These are phyloP conservation scores for Pecoramyces ruminantium DNA, from an alignment of 192 early-diverging fungal species.

Conservation along the genomic window DNA sequence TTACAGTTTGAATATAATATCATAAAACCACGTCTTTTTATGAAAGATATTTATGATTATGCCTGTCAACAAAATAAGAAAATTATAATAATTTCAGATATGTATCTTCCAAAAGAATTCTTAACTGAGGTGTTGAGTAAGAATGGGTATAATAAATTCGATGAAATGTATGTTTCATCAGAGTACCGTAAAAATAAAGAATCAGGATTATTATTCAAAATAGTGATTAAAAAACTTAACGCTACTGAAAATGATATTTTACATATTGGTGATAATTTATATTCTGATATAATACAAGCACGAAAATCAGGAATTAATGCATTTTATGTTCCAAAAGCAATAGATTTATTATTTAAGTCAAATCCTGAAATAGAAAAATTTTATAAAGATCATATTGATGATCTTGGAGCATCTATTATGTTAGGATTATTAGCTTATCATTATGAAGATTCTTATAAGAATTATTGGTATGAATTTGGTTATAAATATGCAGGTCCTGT, in stretches of 20 bases:
- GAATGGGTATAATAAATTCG: neutral
- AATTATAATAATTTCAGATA: neutral
- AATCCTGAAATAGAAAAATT: neutral
- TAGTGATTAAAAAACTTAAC: neutral
- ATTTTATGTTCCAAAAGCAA: neutral
- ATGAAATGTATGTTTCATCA: neutral
- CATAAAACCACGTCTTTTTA: neutral
- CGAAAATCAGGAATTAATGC: neutral
- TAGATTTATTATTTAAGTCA: neutral
- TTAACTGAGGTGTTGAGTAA: neutral
- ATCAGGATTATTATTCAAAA: neutral
- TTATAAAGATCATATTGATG: neutral
- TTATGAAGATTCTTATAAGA: neutral
- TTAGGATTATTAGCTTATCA: neutral
- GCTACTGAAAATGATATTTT: neutral
- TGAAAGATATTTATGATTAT: neutral
- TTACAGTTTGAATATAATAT: neutral
- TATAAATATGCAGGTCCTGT: neutral
- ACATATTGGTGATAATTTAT: neutral
- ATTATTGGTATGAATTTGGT: neutral
- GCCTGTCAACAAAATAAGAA: neutral
- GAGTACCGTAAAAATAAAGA: neutral
- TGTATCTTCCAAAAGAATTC: neutral
- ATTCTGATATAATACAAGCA: neutral
- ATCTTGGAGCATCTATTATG: neutral